Evolutionary conservation across 148 eudicot genomes (phyloP).

Genomic region (Nepenthes mirabilis): DNA sequence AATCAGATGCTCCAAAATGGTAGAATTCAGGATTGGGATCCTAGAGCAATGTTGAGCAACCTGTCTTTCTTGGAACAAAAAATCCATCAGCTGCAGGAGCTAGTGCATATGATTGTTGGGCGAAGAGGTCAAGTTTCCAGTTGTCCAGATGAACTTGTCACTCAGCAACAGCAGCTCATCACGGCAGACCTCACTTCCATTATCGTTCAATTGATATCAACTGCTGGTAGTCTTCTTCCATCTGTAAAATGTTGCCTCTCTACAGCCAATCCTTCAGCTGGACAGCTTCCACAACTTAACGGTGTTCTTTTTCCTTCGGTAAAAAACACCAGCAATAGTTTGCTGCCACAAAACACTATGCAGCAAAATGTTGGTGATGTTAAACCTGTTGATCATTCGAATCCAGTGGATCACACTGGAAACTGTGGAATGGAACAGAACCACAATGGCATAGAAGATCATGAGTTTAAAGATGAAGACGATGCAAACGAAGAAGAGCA

Average conservation of each 20-base stretch:
- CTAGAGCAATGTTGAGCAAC: constrained; percentile 53
- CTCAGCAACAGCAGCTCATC: constrained; percentile 87
- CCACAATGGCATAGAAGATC: constrained; percentile 29
- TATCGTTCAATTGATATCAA: constrained; percentile 76
- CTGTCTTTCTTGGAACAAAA: constrained; percentile 80
- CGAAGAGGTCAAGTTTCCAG: constrained; percentile 28
- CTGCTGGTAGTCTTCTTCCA: constrained; percentile 94
- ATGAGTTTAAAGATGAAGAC: constrained; percentile 70
- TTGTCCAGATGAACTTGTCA: constrained; percentile 39
- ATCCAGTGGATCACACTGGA: constrained; percentile 25
- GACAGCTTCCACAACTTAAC: constrained; percentile 28
- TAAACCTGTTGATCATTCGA: constrained; percentile 26
- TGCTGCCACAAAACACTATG: constrained; percentile 17
- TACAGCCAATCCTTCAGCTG: constrained; percentile 21
- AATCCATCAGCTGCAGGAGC: constrained; percentile 85
- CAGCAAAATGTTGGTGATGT: constrained; percentile 15
- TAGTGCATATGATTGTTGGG: constrained; percentile 45
- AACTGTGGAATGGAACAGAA: constrained; percentile 24
- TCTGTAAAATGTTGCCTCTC: constrained; percentile 48
- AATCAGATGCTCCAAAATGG: constrained; percentile 20
- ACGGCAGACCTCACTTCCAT: constrained; percentile 87
- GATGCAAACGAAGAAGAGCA: constrained; percentile 86
- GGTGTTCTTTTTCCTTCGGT: constrained; percentile 19
- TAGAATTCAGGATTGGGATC: constrained; percentile 56
- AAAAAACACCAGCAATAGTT: constrained; percentile 6